Evolutionary conservation across 2,329 filamentous ascomycete species (phyloP).

Genomic region (Scytalidium lignicola): DNA sequence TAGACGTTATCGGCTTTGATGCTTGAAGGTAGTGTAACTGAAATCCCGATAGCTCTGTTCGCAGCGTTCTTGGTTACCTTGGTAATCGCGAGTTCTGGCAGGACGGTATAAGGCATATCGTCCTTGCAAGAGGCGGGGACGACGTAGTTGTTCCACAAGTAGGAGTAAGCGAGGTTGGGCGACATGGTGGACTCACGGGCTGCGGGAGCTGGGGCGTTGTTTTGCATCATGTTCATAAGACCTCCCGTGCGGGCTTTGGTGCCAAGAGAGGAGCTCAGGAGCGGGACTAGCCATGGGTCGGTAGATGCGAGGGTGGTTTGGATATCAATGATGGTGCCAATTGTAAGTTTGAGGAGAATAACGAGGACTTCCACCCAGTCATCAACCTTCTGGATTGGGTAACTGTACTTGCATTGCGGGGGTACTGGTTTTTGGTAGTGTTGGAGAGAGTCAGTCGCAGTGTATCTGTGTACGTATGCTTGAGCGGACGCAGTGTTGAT

Average conservation of each 20-base stretch:
- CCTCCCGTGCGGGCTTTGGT: slow-evolving; percentile 30
- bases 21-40: slow-evolving; percentile 17
- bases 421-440: slow-evolving; percentile 27
- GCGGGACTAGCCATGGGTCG: slow-evolving; percentile 31
- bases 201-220: slow-evolving; percentile 27
- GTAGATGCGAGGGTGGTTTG: slow-evolving; percentile 21
- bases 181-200: slow-evolving; percentile 31
- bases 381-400: slow-evolving; percentile 19
- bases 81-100: slow-evolving; percentile 21
- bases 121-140: slow-evolving; percentile 18
- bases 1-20: slow-evolving; percentile 16
- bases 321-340: slow-evolving; percentile 27
- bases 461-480: slow-evolving; percentile 31
- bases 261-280: slow-evolving; percentile 29
- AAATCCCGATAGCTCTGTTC: slow-evolving; percentile 13
- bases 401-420: slow-evolving; percentile 24
- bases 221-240: slow-evolving; percentile 36
- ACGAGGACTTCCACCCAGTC: slow-evolving; percentile 23
- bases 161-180: slow-evolving; percentile 28
- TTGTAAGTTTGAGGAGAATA: slow-evolving; percentile 23
- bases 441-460: slow-evolving; percentile 29
- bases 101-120: slow-evolving; percentile 9
- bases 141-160: slow-evolving; percentile 27
- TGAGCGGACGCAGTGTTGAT: slow-evolving; percentile 31
- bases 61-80: slow-evolving; percentile 11